Evolutionary conservation across 768 basidiomycete species (phyloP).

Genomic region (Clavulina sp.): DNA sequence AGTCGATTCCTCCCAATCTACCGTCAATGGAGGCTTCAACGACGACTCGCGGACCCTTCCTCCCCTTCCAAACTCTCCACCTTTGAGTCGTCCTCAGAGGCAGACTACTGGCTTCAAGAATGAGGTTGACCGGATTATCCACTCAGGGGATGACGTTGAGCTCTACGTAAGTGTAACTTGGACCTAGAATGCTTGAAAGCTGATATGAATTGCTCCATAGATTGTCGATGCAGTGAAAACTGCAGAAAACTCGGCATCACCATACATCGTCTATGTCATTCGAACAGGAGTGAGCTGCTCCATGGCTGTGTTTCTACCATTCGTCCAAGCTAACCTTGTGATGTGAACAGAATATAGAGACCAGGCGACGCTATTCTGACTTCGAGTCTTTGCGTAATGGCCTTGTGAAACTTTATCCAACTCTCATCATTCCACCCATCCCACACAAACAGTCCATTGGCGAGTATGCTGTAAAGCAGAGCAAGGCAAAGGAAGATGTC

Average conservation of each 20-base stretch:
- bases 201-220: conserved; percentile 24
- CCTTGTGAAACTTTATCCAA: conserved; percentile 80
- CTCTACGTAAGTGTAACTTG: conserved; percentile 34
- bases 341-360: conserved; percentile 46
- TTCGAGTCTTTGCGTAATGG: conserved; percentile 83
- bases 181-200: not conserved
- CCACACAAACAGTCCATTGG: conserved; percentile 91
- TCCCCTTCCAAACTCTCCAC: not conserved
- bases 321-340: conserved; percentile 3
- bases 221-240: conserved; percentile 96
- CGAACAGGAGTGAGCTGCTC: conserved; percentile 58
- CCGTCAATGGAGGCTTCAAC: not conserved
- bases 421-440: conserved; percentile 91
- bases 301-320: conserved; percentile 9
- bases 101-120: not conserved
- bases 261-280: conserved; percentile 92
- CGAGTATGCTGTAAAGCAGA: conserved; percentile 94
- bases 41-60: not conserved
- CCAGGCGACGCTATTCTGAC: conserved; percentile 87
- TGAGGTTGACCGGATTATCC: conserved; percentile 43
- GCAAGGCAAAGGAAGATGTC: conserved; percentile 90
- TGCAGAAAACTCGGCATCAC: conserved; percentile 63
- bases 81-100: not conserved
- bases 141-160: conserved; percentile 68
- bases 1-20: conserved; percentile 2